Evolutionary conservation across 225 moss, liverwort and hornwort genomes (phyloP), one percentile per base, ranked within the genome.

Genomic region (Pleurozium schreberi): DNA sequence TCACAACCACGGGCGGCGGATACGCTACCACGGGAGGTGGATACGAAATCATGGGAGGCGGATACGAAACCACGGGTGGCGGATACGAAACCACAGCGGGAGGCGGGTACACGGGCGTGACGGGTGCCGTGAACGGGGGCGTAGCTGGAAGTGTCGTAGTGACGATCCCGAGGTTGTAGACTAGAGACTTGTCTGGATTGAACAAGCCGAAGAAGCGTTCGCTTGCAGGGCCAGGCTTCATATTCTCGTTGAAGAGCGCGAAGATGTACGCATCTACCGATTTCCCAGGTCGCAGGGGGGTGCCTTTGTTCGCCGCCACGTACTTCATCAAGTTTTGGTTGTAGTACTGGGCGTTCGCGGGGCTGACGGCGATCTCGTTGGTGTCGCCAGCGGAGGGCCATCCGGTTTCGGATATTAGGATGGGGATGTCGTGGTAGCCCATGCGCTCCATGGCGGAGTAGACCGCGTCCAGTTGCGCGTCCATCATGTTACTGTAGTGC

Each of bases 121-220:
- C 59, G 25, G 91, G 91, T 10, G 92, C 80, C 8, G 61, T 86
- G 87, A 69, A 62, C 17, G 90, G 90, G 7, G 63, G 91, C 20
- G 84, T 42, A 26, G 75, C 88, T 28, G 91, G 90, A 53, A 73
- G 25, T 14, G 89, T 64, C 9, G 83, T 71, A 1, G 87, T 91
- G 31, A 95, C 80, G 40, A 98, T 91, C 13, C 98, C 98, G 25
- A 96, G 90, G 85, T 96, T 94, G 87, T 98, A 98, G 3, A 93
- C 96, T 1, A 40, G 9, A 11, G 91, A 88, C 52, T 88, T 83
- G 73, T 96, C 94, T 6, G 98, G 94, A 27, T 91, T 86, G 83
- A 96, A 98, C 58, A 98, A 80, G 15, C 98, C 98, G 81, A 98
- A 98, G 84, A 92, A 94, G 26, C 95, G 96, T 87, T 98, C 98